These are phyloP conservation scores for Ogataea glucozyma DNA, from an alignment of 805 yeast genomes.

Conservation along the genomic window DNA sequence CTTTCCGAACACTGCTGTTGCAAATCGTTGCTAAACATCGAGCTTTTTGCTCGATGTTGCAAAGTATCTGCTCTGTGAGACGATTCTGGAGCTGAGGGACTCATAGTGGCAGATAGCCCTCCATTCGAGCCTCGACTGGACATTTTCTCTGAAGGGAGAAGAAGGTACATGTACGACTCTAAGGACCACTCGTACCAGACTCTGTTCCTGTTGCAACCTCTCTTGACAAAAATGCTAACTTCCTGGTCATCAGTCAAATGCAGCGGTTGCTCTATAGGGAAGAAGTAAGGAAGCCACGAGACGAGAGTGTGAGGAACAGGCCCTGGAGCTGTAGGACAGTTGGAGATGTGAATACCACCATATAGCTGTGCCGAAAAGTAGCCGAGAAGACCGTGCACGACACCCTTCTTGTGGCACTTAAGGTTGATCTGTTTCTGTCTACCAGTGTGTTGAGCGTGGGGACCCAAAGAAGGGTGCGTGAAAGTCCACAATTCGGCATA, in stretches of 20 bases:
- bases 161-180: constrained; percentile 49
- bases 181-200: constrained; percentile 73
- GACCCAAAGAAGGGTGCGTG: constrained; percentile 39
- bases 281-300: constrained; percentile 71
- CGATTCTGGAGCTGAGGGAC: neutral
- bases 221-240: constrained; percentile 50
- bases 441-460: constrained; percentile 25
- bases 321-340: constrained; percentile 39
- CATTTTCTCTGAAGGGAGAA: constrained; percentile 24
- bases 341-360: constrained; percentile 55
- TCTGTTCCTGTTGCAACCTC: constrained; percentile 41
- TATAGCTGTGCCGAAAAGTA: constrained; percentile 72
- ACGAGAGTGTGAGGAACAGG: constrained; percentile 45
- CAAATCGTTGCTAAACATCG: constrained; percentile 26
- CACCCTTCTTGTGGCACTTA: constrained; percentile 48
- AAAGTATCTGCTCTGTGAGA: too few species aligned
- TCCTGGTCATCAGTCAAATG: constrained; percentile 55
- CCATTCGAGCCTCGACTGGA: constrained; percentile 16
- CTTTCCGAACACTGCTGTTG: constrained; percentile 28
- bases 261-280: constrained; percentile 59
- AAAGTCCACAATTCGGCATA: constrained; percentile 62
- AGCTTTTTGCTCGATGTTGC: constrained; percentile 1
- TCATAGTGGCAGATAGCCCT: constrained; percentile 6
- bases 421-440: constrained; percentile 35
- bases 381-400: constrained; percentile 75